A percentile compares a stretch with the other conserved stretches of the same genome.
These are phyloP conservation scores for Angophora floribunda DNA, from an alignment of 345 rosid genomes.

Conservation along the genomic window DNA sequence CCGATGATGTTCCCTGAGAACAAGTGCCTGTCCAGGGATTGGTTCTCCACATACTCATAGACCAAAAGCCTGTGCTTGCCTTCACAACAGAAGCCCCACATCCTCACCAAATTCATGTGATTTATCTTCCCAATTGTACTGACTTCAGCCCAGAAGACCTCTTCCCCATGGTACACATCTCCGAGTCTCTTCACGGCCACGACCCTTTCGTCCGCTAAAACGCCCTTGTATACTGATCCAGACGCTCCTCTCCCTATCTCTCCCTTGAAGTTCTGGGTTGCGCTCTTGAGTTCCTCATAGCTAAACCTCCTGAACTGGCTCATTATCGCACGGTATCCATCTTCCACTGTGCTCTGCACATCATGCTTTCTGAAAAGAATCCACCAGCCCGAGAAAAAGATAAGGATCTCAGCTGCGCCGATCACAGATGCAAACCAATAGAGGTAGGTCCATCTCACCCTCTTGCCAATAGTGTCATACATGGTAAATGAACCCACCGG, in stretches of 20 bases:
- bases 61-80: conserved; percentile 25
- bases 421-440: conserved; percentile 19
- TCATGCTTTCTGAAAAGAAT: conserved; percentile 4
- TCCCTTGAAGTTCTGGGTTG: conserved; percentile 17
- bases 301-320: conserved; percentile 21
- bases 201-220: conserved; percentile 15
- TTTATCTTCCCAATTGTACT: conserved; percentile 35
- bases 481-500: conserved; percentile 1
- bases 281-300: conserved; percentile 20
- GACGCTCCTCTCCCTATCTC: conserved; percentile 40
- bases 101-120: conserved; percentile 47
- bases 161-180: conserved; percentile 30
- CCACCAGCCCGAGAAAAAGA: conserved; percentile 16
- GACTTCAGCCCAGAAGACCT: conserved; percentile 42
- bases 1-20: conserved; percentile 15
- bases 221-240: conserved; percentile 37
- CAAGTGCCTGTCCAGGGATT: conserved; percentile 39
- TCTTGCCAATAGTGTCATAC: conserved; percentile 2
- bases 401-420: conserved; percentile 20
- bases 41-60: conserved; percentile 35
- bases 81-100: conserved; percentile 45
- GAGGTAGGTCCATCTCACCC: conserved; percentile 24
- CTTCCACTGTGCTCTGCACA: not conserved
- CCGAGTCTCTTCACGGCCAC: conserved; percentile 44
- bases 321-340: conserved; percentile 8